Conservation (phyloP, 176 grass and related monocot species). For the Musa acuminata region DNA sequence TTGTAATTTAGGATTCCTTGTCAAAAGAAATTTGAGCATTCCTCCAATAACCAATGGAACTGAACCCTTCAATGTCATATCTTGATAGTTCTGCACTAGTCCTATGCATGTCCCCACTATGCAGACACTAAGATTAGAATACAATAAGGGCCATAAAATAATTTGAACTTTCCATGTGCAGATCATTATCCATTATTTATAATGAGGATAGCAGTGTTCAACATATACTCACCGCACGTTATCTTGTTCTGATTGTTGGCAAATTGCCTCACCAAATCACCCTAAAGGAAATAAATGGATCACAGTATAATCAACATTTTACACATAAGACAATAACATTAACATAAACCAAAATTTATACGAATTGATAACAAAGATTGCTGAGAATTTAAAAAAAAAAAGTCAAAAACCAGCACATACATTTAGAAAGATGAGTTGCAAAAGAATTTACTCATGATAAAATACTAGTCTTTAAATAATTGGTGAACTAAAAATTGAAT, state of each 20-base stretch:
- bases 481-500: too few species aligned
- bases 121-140: not conserved
- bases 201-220: not conserved
- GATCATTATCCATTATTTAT: not conserved
- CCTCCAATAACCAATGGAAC: too few species aligned
- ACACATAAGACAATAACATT: conserved; percentile 2
- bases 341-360: not conserved
- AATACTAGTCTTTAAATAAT: too few species aligned
- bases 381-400: too few species aligned
- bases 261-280: conserved; percentile 75
- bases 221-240: conserved; percentile 59
- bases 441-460: too few species aligned
- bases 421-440: too few species aligned
- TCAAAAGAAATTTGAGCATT: too few species aligned
- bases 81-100: too few species aligned
- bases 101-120: too few species aligned
- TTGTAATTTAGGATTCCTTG: too few species aligned
- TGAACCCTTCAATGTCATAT: too few species aligned
- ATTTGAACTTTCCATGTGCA: not conserved
- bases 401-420: too few species aligned
- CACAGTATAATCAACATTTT: conserved; percentile 1
- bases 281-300: conserved; percentile 36
- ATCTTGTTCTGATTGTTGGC: conserved; percentile 68
- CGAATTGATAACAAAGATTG: not conserved
- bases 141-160: not conserved